These are phyloP conservation scores for Smittium culicis DNA, from an alignment of 371 early-diverging fungal species.

Conservation along the genomic window DNA sequence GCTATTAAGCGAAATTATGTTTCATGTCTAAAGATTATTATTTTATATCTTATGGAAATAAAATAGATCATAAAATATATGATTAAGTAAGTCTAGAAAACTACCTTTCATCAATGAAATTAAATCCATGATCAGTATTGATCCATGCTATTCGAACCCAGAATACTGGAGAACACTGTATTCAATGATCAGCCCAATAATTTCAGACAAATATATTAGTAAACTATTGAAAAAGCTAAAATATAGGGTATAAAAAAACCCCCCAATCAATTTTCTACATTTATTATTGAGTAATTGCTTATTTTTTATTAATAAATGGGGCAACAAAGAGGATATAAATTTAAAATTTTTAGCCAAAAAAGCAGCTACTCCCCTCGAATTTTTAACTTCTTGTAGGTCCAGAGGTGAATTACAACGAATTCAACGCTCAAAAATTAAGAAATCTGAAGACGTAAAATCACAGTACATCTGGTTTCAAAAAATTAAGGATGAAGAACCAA, in stretches of 20 bases:
- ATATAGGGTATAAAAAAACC: neutral
- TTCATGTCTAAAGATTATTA: neutral
- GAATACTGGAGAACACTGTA: neutral
- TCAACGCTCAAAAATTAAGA: neutral
- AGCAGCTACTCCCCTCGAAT: neutral
- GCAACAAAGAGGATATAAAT: neutral
- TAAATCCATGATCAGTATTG: neutral
- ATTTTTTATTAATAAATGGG: neutral
- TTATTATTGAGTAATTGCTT: neutral
- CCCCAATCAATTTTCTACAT: neutral
- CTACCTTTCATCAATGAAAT: neutral
- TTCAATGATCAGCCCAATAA: neutral
- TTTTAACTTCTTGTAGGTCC: neutral
- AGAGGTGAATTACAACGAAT: constrained; percentile 1
- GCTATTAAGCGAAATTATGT: neutral
- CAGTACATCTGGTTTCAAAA: neutral
- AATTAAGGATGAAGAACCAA: neutral
- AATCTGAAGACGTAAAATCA: neutral
- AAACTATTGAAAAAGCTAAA: neutral
- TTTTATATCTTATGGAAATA: neutral
- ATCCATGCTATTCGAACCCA: neutral
- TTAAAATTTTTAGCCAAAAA: neutral
- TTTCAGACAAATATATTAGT: neutral
- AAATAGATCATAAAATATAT: constrained; percentile 3
- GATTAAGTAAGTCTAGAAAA: neutral